Percentiles rank a stretch among this genome's conserved stretches.
These are phyloP conservation scores for Kazachstania psychrophila DNA, from an alignment of 805 yeast species.

Conservation along the genomic window DNA sequence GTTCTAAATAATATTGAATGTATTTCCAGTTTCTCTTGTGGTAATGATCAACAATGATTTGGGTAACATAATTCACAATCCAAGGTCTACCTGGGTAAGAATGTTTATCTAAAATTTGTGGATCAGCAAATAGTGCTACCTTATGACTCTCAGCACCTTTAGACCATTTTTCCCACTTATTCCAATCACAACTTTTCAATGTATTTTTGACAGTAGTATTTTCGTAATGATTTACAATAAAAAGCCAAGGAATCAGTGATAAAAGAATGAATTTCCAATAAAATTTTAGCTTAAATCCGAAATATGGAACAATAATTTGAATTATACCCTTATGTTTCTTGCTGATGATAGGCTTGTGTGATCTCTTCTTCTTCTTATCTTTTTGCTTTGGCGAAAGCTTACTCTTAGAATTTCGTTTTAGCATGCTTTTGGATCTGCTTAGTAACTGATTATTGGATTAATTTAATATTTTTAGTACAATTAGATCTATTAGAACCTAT, in stretches of 20 bases:
- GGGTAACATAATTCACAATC: slow-evolving; percentile 44
- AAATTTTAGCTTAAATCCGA: slow-evolving; percentile 5
- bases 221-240: slow-evolving; percentile 45
- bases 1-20: slow-evolving; percentile 50
- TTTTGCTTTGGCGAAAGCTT: not conserved
- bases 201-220: slow-evolving; percentile 39
- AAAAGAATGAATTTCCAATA: slow-evolving; percentile 23
- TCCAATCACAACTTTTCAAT: slow-evolving; percentile 50
- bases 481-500: too few species aligned
- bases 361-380: slow-evolving; percentile 1
- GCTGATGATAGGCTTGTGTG: not conserved
- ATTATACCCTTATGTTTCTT: not conserved
- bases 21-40: slow-evolving; percentile 64
- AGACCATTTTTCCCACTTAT: slow-evolving; percentile 54
- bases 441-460: too few species aligned
- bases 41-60: slow-evolving; percentile 63
- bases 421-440: too few species aligned
- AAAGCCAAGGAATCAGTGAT: slow-evolving; percentile 34
- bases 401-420: not conserved
- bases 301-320: slow-evolving; percentile 2
- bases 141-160: slow-evolving; percentile 33
- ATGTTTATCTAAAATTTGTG: slow-evolving; percentile 82
- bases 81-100: slow-evolving; percentile 71
- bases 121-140: slow-evolving; percentile 75
- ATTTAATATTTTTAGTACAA: too few species aligned